A percentile compares a stretch with the other conserved stretches of the same genome.
These are phyloP conservation scores for Apiospora marii DNA, from an alignment of 2,329 filamentous ascomycete genomes.

Conservation along the genomic window DNA sequence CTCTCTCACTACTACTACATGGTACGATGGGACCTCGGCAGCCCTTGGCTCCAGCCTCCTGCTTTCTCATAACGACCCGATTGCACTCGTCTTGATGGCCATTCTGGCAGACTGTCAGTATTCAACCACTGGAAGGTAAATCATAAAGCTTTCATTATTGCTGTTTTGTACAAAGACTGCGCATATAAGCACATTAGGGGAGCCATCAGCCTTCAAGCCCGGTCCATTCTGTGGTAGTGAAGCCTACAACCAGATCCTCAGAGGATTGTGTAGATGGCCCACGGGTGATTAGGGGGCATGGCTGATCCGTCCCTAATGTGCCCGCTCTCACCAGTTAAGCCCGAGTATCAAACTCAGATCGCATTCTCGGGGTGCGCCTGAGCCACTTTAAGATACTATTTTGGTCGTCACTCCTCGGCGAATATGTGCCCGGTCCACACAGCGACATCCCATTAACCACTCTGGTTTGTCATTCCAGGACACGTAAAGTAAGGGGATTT, in stretches of 20 bases:
- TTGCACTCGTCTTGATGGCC: neutral
- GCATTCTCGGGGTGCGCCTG: neutral
- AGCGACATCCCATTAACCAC: neutral
- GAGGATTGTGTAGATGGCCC: neutral
- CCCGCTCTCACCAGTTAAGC: neutral
- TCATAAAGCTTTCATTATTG: neutral
- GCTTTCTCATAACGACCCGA: neutral
- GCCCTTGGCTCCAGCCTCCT: neutral
- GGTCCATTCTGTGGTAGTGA: neutral
- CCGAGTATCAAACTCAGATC: conserved; percentile 5
- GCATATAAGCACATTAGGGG: neutral
- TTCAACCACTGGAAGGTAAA: neutral
- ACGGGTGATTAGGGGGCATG: neutral
- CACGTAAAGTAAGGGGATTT: neutral
- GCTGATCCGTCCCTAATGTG: neutral
- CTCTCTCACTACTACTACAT: too few species aligned
- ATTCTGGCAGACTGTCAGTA: too few species aligned
- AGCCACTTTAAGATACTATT: neutral
- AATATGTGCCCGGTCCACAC: neutral
- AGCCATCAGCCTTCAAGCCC: neutral
- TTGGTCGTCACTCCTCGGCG: neutral
- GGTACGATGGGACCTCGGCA: neutral
- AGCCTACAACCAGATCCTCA: neutral
- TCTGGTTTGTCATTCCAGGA: neutral
- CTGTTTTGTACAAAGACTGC: conserved; percentile 7